Conservation (phyloP, 2,329 filamentous ascomycete species). For the Talaromyces sp. region DNA sequence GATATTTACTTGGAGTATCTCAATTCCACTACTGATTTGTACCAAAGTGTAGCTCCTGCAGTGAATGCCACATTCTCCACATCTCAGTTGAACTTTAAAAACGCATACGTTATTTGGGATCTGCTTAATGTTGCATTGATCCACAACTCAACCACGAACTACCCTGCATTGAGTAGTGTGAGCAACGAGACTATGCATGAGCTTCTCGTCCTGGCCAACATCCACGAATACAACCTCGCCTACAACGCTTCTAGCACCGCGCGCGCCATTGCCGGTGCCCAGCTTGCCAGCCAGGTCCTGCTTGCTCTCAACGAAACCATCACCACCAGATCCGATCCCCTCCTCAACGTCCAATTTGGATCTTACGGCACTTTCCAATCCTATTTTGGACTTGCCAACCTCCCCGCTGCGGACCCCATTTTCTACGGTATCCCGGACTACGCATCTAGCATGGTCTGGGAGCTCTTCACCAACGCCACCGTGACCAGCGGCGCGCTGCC, state of each 20-base stretch:
- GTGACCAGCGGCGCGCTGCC: constrained; percentile 37
- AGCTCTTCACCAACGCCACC: constrained; percentile 55
- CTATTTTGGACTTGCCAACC: constrained; percentile 59
- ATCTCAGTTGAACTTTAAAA: constrained; percentile 55
- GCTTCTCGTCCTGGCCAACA: constrained; percentile 70
- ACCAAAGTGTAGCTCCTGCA: constrained; percentile 50
- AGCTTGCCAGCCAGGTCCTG: constrained; percentile 62
- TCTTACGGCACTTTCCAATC: constrained; percentile 60
- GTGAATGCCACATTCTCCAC: constrained; percentile 52
- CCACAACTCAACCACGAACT: constrained; percentile 57
- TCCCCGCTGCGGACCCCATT: constrained; percentile 51
- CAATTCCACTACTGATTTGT: constrained; percentile 53
- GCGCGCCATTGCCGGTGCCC: constrained; percentile 55
- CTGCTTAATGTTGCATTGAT: constrained; percentile 61
- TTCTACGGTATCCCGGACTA: constrained; percentile 83
- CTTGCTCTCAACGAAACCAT: constrained; percentile 45
- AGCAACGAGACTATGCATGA: constrained; percentile 58
- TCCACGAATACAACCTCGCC: constrained; percentile 77
- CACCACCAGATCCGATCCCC: constrained; percentile 31
- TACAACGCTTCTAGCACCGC: constrained; percentile 62
- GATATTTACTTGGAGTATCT: constrained; percentile 49
- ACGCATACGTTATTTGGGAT: constrained; percentile 65
- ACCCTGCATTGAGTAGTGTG: constrained; percentile 59
- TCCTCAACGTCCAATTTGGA: constrained; percentile 57
- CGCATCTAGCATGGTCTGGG: constrained; percentile 75